Conservation (phyloP, 129 eudicot species). For the Smallanthus sonchifolius region DNA sequence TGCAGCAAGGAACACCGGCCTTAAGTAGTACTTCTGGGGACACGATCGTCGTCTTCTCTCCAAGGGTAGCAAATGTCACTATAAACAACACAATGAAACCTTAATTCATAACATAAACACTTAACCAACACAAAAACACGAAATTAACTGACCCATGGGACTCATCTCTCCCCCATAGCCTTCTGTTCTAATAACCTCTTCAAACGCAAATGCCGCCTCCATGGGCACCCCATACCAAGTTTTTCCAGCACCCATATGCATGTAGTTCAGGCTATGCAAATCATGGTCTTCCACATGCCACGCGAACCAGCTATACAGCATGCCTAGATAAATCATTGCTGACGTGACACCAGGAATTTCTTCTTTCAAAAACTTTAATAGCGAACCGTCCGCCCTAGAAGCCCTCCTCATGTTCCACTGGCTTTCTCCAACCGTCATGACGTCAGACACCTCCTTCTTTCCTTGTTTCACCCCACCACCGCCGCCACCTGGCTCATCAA, state of each 20-base stretch:
- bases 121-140: background rate
- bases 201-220: slow-evolving; percentile 81
- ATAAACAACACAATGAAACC: slow-evolving; percentile 15
- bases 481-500: slow-evolving; percentile 28
- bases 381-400: slow-evolving; percentile 63
- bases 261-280: slow-evolving; percentile 84
- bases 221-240: slow-evolving; percentile 93
- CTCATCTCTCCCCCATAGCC: slow-evolving; percentile 84
- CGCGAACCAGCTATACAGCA: slow-evolving; percentile 98
- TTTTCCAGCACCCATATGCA: slow-evolving; percentile 85
- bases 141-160: slow-evolving; percentile 56
- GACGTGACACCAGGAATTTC: slow-evolving; percentile 95
- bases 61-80: slow-evolving; percentile 85
- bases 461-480: slow-evolving; percentile 17
- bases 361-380: slow-evolving; percentile 76
- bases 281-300: slow-evolving; percentile 99
- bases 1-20: slow-evolving; percentile 93
- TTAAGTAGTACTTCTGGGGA: slow-evolving; percentile 80
- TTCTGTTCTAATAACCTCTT: slow-evolving; percentile 73
- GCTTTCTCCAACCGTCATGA: slow-evolving; percentile 61
- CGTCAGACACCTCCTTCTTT: slow-evolving; percentile 22
- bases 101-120: background rate
- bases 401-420: slow-evolving; percentile 92
- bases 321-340: slow-evolving; percentile 82
- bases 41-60: slow-evolving; percentile 87